phyloP scores from a whole-genome alignment of 2,329 filamentous ascomycete species.

The Camptophora hylomeconis region DNA sequence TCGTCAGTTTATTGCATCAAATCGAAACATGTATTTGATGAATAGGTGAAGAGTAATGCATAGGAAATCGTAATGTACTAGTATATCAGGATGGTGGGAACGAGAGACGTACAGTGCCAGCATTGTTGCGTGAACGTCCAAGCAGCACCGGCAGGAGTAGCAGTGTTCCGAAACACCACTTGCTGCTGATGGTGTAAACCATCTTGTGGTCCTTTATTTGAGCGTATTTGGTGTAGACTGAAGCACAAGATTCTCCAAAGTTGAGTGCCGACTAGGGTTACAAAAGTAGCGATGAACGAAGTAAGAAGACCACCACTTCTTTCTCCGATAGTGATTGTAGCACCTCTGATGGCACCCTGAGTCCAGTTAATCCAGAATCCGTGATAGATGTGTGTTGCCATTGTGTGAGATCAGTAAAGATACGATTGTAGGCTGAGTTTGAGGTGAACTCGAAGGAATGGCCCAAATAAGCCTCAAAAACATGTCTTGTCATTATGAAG shows the following conservation, averaged over 20 bases:
- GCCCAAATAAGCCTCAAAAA: no score
- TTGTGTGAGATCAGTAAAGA: no score
- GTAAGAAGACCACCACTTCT: constrained; percentile 16
- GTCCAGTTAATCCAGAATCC: constrained; percentile 20
- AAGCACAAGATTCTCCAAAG: constrained; percentile 22
- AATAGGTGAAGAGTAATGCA: no score
- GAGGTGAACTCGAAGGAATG: no score
- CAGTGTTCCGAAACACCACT: constrained; percentile 21
- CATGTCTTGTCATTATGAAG: no score
- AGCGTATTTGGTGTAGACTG: constrained; percentile 16
- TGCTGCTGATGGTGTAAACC: constrained; percentile 22
- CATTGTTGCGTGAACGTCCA: constrained; percentile 8
- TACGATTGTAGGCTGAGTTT: no score
- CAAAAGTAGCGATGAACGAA: constrained; percentile 20
- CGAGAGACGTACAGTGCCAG: no score
- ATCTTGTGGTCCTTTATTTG: constrained; percentile 16
- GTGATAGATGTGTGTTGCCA: constrained; percentile 13
- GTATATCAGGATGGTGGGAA: no score
- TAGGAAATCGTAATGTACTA: no score
- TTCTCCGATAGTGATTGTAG: constrained; percentile 18
- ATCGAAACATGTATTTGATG: no score
- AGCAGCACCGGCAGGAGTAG: constrained; percentile 8
- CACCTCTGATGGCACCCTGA: constrained; percentile 14
- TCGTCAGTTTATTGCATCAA: no score
- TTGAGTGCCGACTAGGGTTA: constrained; percentile 15